Percentiles rank a stretch among this genome's conserved stretches.
Conservation (phyloP, 805 yeast genomes). For the Wickerhamomyces ciferrii region DNA sequence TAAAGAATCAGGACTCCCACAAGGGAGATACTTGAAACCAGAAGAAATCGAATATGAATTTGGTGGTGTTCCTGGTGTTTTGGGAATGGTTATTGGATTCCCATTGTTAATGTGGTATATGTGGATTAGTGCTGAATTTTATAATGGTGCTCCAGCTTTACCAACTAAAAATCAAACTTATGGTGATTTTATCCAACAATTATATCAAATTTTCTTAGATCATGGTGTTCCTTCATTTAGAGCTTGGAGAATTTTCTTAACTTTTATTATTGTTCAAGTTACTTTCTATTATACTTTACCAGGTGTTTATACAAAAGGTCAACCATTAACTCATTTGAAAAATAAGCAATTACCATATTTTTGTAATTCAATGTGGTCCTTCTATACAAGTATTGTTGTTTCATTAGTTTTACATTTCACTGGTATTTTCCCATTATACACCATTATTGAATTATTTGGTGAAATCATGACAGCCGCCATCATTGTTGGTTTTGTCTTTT, state of each 20-base stretch:
- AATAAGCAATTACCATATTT: constrained; percentile 82
- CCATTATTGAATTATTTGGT: constrained; percentile 78
- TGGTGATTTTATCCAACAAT: constrained; percentile 37
- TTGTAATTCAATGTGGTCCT: constrained; percentile 87
- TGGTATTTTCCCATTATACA: constrained; percentile 68
- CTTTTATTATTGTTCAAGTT: constrained; percentile 66
- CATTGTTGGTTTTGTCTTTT: constrained; percentile 63
- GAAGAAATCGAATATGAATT: constrained; percentile 77
- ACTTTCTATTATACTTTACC: constrained; percentile 79
- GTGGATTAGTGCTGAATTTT: constrained; percentile 88
- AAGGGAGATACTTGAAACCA: constrained; percentile 34
- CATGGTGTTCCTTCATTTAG: constrained; percentile 53
- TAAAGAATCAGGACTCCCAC: constrained; percentile 1
- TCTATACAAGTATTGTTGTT: constrained; percentile 62
- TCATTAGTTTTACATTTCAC: constrained; percentile 64
- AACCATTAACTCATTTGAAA: constrained; percentile 78
- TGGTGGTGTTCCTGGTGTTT: constrained; percentile 88
- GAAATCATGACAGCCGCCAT: constrained; percentile 93
- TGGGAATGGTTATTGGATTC: constrained; percentile 89
- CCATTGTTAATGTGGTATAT: constrained; percentile 93
- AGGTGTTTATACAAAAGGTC: constrained; percentile 93
- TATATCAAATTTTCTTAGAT: constrained; percentile 39
- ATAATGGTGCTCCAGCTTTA: constrained; percentile 65
- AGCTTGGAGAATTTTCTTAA: constrained; percentile 68
- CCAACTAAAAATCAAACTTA: constrained; percentile 52